phyloP scores from a whole-genome alignment of 306 rosid genomes.

The Vigna unguiculata region DNA sequence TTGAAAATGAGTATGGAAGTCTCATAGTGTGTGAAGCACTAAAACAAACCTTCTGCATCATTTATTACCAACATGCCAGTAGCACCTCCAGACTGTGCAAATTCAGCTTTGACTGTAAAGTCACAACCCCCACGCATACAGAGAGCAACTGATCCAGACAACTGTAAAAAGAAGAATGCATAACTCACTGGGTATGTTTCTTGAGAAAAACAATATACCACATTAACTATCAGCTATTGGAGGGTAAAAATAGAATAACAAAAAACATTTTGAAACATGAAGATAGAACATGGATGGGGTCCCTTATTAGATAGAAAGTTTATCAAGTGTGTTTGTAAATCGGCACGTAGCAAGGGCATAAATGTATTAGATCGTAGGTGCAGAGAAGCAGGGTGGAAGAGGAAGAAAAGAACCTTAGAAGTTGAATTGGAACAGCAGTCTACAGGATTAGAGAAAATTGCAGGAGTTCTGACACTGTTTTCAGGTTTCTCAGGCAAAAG shows the following conservation, averaged over 20 bases:
- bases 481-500: slow-evolving; percentile 61
- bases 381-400: not conserved
- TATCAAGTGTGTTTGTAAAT: too few relatives aligned
- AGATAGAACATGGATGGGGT: too few relatives aligned
- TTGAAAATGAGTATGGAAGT: slow-evolving; percentile 6
- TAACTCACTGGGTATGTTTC: slow-evolving; percentile 16
- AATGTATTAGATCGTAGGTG: not conserved
- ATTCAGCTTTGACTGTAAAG: slow-evolving; percentile 70
- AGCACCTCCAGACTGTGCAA: slow-evolving; percentile 83
- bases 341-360: too few relatives aligned
- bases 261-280: slow-evolving; percentile 9
- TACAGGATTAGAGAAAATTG: slow-evolving; percentile 62
- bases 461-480: slow-evolving; percentile 54
- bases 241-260: not conserved
- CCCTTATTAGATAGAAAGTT: too few relatives aligned
- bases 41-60: slow-evolving; percentile 67
- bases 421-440: slow-evolving; percentile 74
- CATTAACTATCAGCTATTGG: not conserved
- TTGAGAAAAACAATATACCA: slow-evolving; percentile 11
- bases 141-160: slow-evolving; percentile 74
- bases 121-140: slow-evolving; percentile 87
- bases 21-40: slow-evolving; percentile 25
- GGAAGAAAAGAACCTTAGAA: slow-evolving; percentile 55
- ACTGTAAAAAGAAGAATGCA: slow-evolving; percentile 50
- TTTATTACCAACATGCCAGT: slow-evolving; percentile 75